Conservation (phyloP, 805 yeast genomes). For the Candida nemodendra region DNA sequence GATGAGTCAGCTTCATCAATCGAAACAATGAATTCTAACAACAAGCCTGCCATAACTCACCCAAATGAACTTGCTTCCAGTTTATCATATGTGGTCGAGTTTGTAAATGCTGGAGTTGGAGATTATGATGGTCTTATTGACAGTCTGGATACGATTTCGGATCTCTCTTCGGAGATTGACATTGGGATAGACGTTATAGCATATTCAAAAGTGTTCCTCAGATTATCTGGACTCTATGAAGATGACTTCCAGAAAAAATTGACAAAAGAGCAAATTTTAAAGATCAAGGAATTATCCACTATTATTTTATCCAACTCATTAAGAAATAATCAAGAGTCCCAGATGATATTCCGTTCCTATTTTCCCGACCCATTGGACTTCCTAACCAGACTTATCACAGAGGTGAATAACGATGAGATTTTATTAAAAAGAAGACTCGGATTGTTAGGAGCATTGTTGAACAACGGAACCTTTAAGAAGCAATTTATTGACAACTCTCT, state of each 20-base stretch:
- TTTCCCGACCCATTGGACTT: slow-evolving; percentile 20
- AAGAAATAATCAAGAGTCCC: slow-evolving; percentile 63
- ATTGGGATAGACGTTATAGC: slow-evolving; percentile 51
- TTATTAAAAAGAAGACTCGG: slow-evolving; percentile 46
- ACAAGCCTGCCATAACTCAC: neutral
- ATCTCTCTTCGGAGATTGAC: slow-evolving; percentile 66
- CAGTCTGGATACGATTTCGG: slow-evolving; percentile 45
- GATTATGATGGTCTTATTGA: slow-evolving; percentile 11
- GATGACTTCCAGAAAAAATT: slow-evolving; percentile 4
- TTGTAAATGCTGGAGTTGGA: slow-evolving; percentile 7
- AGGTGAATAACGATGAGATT: slow-evolving; percentile 6
- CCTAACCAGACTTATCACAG: slow-evolving; percentile 15
- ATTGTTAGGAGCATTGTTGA: slow-evolving; percentile 46
- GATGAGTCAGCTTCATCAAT: slow-evolving; percentile 6
- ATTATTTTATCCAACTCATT: slow-evolving; percentile 65
- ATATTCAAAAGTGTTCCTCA: slow-evolving; percentile 33
- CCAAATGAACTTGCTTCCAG: slow-evolving; percentile 4
- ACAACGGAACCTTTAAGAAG: slow-evolving; percentile 34
- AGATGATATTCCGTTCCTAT: slow-evolving; percentile 15
- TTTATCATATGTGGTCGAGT: slow-evolving; percentile 9
- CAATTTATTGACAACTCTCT: slow-evolving; percentile 22
- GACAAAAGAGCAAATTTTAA: slow-evolving; percentile 10
- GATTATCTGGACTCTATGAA: slow-evolving; percentile 28
- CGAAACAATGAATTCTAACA: slow-evolving; percentile 2
- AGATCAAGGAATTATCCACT: slow-evolving; percentile 51